Conservation (phyloP, 2,329 filamentous ascomycete species). For the Emericellopsis cladophorae region DNA sequence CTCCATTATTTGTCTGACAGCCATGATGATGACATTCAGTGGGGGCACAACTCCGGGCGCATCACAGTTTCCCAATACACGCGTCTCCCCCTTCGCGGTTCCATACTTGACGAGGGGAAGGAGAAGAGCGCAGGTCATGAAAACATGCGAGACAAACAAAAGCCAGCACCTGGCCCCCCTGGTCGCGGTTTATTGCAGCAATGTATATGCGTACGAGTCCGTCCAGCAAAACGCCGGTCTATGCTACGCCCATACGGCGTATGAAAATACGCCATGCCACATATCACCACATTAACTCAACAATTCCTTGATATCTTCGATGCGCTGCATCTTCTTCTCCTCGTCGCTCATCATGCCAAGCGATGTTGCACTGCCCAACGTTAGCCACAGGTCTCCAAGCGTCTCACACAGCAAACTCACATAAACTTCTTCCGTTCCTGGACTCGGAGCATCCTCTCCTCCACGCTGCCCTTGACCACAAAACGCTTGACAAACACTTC, state of each 20-base stretch:
- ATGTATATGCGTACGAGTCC: no score
- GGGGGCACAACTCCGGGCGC: no score
- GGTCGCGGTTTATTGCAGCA: no score
- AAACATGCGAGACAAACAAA: no score
- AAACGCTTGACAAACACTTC: slow-evolving; percentile 83
- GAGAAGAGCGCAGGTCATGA: no score
- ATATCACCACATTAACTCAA: slow-evolving; percentile 3
- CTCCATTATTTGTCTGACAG: no score
- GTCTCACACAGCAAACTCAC: slow-evolving; percentile 39
- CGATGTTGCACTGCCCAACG: slow-evolving; percentile 60
- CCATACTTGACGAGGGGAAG: no score
- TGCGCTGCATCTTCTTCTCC: slow-evolving; percentile 70
- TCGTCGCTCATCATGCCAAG: slow-evolving; percentile 88
- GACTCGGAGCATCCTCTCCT: slow-evolving; percentile 86
- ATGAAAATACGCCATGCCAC: neutral
- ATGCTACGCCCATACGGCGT: neutral
- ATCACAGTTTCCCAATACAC: no score
- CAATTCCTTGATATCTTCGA: slow-evolving; percentile 74
- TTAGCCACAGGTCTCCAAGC: slow-evolving; percentile 7
- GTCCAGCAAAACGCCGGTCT: neutral
- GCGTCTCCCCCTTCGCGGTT: no score
- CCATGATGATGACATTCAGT: no score
- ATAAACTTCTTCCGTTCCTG: slow-evolving; percentile 96
- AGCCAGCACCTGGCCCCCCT: no score
- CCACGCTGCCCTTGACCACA: slow-evolving; percentile 80